Evolutionary conservation across 495 filamentous ascomycete genomes (phyloP).

Genomic region (Aspergillus ellipticus): DNA sequence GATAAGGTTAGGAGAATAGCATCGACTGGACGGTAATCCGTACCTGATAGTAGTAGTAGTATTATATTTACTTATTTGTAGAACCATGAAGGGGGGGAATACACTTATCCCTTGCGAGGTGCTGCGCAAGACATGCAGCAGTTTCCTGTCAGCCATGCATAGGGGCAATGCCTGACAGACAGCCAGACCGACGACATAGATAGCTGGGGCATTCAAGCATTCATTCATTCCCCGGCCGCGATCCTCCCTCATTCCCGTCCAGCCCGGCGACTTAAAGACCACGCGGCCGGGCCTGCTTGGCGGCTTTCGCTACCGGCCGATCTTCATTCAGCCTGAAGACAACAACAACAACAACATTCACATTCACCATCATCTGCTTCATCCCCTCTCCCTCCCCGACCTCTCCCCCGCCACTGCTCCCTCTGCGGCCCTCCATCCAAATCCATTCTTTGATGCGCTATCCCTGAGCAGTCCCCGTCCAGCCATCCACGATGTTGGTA

Average conservation of each 20-base stretch:
- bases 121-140: conserved; percentile 1
- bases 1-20: too few relatives aligned
- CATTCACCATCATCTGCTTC: conserved; percentile 11
- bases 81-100: not conserved
- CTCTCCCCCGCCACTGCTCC: not conserved
- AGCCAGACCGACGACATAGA: not conserved
- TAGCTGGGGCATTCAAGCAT: not conserved
- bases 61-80: not conserved
- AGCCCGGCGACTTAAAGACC: conserved; percentile 1
- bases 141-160: conserved; percentile 2
- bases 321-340: conserved; percentile 11
- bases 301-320: conserved; percentile 18
- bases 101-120: not conserved
- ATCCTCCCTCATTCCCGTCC: too few relatives aligned
- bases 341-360: conserved; percentile 8
- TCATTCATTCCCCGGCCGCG: not conserved
- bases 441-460: conserved; percentile 4
- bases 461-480: not conserved
- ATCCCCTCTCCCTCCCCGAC: not conserved
- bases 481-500: conserved; percentile 68
- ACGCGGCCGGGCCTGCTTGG: conserved; percentile 16
- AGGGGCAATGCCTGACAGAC: too few relatives aligned
- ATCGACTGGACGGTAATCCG: too few relatives aligned
- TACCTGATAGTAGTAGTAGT: not conserved
- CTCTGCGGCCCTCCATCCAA: not conserved